phyloP scores from a whole-genome alignment of 2,329 filamentous ascomycete genomes.

The Fusarium ramigenum region DNA sequence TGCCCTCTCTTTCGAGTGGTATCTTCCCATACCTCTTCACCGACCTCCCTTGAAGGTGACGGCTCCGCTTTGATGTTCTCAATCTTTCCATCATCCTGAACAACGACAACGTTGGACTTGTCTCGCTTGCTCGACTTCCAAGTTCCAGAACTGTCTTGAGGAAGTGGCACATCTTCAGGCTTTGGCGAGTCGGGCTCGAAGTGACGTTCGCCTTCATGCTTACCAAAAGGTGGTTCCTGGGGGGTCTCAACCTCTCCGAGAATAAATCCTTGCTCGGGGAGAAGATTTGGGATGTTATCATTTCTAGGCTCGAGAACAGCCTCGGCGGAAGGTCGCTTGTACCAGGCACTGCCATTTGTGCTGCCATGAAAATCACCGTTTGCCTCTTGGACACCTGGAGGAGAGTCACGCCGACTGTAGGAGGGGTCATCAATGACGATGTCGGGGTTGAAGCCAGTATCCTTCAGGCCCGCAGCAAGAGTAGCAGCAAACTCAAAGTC shows the following conservation, averaged over 20 bases:
- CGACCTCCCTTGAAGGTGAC: slow-evolving; percentile 27
- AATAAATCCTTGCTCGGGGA: slow-evolving; percentile 55
- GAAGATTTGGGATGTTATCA: slow-evolving; percentile 27
- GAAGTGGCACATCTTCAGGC: slow-evolving; percentile 31
- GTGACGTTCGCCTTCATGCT: slow-evolving; percentile 27
- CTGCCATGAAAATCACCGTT: slow-evolving; percentile 49
- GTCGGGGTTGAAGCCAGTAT: slow-evolving; percentile 76
- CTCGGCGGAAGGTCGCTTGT: slow-evolving; percentile 61
- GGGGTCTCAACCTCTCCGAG: slow-evolving; percentile 59
- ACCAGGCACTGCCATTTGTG: slow-evolving; percentile 50
- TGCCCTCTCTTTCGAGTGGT: slow-evolving; percentile 47
- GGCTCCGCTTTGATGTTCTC: slow-evolving; percentile 27
- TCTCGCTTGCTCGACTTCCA: slow-evolving; percentile 51
- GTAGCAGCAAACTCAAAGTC: slow-evolving; percentile 76
- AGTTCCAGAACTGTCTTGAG: slow-evolving; percentile 41
- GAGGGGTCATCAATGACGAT: slow-evolving; percentile 73
- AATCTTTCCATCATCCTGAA: slow-evolving; percentile 40
- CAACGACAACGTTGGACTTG: slow-evolving; percentile 45
- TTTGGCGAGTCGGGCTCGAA: slow-evolving; percentile 14
- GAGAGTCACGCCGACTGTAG: slow-evolving; percentile 71
- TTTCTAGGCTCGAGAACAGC: slow-evolving; percentile 57
- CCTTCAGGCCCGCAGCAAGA: slow-evolving; percentile 72
- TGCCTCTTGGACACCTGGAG: slow-evolving; percentile 66
- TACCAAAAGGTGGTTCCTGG: slow-evolving; percentile 40
- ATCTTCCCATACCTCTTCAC: slow-evolving; percentile 41